Conservation (phyloP, 2,329 filamentous ascomycete genomes). For the Zelopaecilomyces penicillatus region DNA sequence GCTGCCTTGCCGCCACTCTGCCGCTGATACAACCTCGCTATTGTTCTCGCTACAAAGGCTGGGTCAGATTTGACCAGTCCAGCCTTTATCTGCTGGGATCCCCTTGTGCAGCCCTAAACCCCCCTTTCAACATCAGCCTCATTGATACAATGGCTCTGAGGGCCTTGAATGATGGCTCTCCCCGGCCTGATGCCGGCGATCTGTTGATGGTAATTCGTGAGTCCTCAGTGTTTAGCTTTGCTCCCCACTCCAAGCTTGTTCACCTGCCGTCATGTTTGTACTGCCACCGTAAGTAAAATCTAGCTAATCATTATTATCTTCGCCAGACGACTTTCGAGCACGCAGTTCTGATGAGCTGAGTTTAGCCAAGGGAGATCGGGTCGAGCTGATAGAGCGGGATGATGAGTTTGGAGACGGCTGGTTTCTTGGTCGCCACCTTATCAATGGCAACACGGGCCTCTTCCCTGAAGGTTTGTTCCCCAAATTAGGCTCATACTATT, state of each 20-base stretch:
- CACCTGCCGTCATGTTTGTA: background rate
- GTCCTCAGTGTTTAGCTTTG: slow-evolving; percentile 25
- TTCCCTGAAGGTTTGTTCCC: slow-evolving; percentile 67
- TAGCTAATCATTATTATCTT: slow-evolving; percentile 8
- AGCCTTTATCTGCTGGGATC: no score
- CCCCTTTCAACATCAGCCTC: no score
- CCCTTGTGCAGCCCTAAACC: no score
- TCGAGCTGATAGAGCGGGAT: slow-evolving; percentile 76
- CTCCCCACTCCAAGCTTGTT: slow-evolving; percentile 4
- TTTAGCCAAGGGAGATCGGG: slow-evolving; percentile 73
- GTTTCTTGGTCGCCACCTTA: slow-evolving; percentile 69
- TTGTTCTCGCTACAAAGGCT: no score
- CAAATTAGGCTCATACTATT: background rate
- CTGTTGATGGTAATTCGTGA: slow-evolving; percentile 64
- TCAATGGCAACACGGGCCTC: slow-evolving; percentile 65
- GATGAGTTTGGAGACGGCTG: slow-evolving; percentile 85
- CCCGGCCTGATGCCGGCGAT: slow-evolving; percentile 55
- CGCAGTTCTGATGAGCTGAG: slow-evolving; percentile 90
- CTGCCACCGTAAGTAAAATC: background rate
- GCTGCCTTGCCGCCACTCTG: background rate
- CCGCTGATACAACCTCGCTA: no score
- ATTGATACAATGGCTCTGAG: slow-evolving; percentile 28
- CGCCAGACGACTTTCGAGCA: slow-evolving; percentile 78
- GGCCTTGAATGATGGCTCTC: slow-evolving; percentile 24
- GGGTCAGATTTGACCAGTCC: no score